A percentile compares a stretch with the other conserved stretches of the same genome.
phyloP scores from a whole-genome alignment of 495 filamentous ascomycete genomes.

The Hypoxylon trugodes region DNA sequence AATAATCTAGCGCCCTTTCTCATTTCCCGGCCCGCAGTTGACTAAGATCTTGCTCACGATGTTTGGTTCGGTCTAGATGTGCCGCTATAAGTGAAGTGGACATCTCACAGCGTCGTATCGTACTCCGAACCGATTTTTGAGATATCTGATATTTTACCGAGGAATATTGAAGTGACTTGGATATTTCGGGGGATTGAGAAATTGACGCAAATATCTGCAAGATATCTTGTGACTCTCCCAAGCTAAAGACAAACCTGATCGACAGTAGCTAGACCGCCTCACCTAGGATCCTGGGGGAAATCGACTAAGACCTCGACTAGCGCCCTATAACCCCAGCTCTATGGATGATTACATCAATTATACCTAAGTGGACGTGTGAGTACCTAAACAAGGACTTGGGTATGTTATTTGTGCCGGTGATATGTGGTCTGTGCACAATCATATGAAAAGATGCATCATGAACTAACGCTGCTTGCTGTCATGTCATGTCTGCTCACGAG shows the following conservation, averaged over 20 bases:
- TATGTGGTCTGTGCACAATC: slow-evolving; percentile 20
- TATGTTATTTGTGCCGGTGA: slow-evolving; percentile 2
- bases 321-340: background rate
- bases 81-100: no score
- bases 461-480: slow-evolving; percentile 20
- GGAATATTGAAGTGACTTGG: slow-evolving; percentile 1
- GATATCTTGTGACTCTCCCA: background rate
- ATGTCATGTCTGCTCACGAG: slow-evolving; percentile 8
- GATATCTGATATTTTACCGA: slow-evolving; percentile 4
- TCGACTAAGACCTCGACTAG: background rate
- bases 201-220: background rate
- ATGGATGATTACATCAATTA: background rate
- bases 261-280: slow-evolving; percentile 12
- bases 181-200: slow-evolving; percentile 10
- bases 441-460: slow-evolving; percentile 28
- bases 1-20: no score
- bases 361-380: no score
- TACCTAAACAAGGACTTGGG: no score
- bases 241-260: slow-evolving; percentile 7
- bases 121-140: no score
- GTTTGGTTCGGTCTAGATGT: no score
- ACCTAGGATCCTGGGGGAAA: slow-evolving; percentile 4
- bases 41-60: background rate
- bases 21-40: background rate
- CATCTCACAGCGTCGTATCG: no score